Conservation (phyloP, 1,284 basidiomycete genomes). For the Pulveroboletus sp. region DNA sequence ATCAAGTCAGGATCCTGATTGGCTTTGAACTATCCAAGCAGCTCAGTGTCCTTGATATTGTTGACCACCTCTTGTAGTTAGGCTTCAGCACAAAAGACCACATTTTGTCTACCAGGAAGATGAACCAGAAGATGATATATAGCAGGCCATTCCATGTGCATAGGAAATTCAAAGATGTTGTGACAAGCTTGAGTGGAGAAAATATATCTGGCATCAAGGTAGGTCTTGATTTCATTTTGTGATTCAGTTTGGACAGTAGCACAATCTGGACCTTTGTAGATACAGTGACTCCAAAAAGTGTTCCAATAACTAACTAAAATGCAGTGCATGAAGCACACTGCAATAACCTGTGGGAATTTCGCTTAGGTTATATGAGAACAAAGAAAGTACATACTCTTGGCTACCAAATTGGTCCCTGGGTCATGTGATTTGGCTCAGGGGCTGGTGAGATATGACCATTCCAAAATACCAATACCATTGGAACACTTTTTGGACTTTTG, state of each 20-base stretch:
- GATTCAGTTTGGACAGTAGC: slow-evolving; percentile 22
- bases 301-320: too few relatives aligned
- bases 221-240: slow-evolving; percentile 11
- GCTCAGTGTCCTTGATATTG: slow-evolving; percentile 27
- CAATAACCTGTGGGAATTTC: too few relatives aligned
- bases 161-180: slow-evolving; percentile 22
- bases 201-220: slow-evolving; percentile 23
- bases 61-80: slow-evolving; percentile 18
- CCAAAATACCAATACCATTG: too few relatives aligned
- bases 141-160: slow-evolving; percentile 21
- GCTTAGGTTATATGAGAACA: too few relatives aligned
- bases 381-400: too few relatives aligned
- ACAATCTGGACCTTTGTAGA: slow-evolving; percentile 44
- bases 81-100: slow-evolving; percentile 36
- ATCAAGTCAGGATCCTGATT: slow-evolving; percentile 34
- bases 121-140: slow-evolving; percentile 15
- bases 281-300: too few relatives aligned
- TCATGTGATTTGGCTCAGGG: too few relatives aligned
- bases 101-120: slow-evolving; percentile 35
- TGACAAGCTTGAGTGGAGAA: slow-evolving; percentile 15
- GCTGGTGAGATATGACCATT: too few relatives aligned
- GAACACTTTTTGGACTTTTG: too few relatives aligned
- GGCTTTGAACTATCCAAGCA: slow-evolving; percentile 44
- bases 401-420: too few relatives aligned
- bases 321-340: too few relatives aligned